Percentiles rank a stretch among this genome's conserved stretches.
Conservation (phyloP, 1,284 basidiomycete genomes). For the Ganoderma leucocontextum region DNA sequence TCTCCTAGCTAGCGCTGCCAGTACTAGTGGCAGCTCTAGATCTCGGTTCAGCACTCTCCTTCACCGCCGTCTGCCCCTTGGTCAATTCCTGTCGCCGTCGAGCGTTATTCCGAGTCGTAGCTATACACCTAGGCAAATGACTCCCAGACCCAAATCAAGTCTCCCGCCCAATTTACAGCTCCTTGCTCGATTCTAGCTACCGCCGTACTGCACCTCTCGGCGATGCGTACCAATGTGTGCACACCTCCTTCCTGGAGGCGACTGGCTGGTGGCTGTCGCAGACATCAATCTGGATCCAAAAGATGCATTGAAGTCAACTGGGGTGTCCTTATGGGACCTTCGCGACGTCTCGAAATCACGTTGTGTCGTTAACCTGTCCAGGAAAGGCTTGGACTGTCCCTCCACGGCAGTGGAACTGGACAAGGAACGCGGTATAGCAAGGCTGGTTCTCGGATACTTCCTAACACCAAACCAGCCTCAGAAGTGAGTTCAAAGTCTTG, state of each 20-base stretch:
- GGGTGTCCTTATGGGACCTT: constrained; percentile 4
- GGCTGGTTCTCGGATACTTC: not conserved
- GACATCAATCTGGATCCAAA: not conserved
- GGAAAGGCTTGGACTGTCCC: not conserved
- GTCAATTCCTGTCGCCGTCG: not conserved
- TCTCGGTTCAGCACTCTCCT: not conserved
- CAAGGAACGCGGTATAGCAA: not conserved
- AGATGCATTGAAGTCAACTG: not conserved
- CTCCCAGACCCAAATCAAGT: not conserved
- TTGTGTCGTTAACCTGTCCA: not conserved
- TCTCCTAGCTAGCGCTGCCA: no score
- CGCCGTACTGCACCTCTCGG: not conserved
- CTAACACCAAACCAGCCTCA: not conserved
- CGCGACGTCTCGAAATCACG: not conserved
- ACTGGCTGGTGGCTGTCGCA: not conserved
- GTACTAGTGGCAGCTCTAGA: no score
- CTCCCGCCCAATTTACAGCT: not conserved
- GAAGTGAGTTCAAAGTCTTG: not conserved
- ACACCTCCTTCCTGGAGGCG: not conserved
- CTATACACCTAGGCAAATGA: not conserved
- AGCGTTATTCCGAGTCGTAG: not conserved
- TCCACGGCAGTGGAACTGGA: not conserved
- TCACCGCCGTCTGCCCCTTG: not conserved
- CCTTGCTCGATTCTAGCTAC: not conserved
- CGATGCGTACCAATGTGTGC: not conserved